Evolutionary conservation across 306 rosid genomes (phyloP).

Genomic region (Rubus idaeus): DNA sequence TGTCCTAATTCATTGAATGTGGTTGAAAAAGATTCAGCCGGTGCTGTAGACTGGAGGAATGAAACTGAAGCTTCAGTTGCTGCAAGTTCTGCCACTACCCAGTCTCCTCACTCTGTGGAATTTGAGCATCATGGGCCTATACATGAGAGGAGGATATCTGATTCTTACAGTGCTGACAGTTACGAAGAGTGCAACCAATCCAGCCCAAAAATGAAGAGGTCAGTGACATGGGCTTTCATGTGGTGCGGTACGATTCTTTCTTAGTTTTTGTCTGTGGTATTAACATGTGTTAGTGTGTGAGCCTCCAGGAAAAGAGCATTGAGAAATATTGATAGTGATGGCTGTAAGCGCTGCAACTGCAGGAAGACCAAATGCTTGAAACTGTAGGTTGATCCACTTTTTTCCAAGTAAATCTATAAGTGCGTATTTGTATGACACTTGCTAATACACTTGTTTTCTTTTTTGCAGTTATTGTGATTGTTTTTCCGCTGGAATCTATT

Average conservation of each 20-base stretch:
- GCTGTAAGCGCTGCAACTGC: constrained; percentile 64
- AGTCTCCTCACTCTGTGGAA: constrained; percentile 26
- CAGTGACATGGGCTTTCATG: constrained; percentile 16
- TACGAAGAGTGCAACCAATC: constrained; percentile 32
- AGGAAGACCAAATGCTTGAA: constrained; percentile 69
- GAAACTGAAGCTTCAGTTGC: constrained; percentile 27
- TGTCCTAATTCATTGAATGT: constrained; percentile 23
- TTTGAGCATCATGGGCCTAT: constrained; percentile 25
- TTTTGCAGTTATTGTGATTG: constrained; percentile 73
- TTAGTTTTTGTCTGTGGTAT: background rate
- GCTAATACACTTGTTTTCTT: constrained; percentile 18
- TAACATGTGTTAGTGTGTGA: constrained; percentile 18
- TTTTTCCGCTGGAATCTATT: constrained; percentile 57
- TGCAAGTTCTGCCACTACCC: constrained; percentile 28
- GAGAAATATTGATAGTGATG: constrained; percentile 31
- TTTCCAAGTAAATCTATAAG: background rate
- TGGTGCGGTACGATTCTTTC: constrained; percentile 4
- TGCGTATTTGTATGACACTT: constrained; percentile 4
- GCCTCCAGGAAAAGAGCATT: constrained; percentile 51
- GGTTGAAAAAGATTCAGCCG: constrained; percentile 27
- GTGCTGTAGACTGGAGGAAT: constrained; percentile 31
- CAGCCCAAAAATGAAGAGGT: constrained; percentile 58
- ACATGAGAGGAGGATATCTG: constrained; percentile 32
- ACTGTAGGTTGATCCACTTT: constrained; percentile 53
- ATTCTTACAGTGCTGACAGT: constrained; percentile 26